Base-by-base conservation (phyloP, 2,329 filamentous ascomycete species). In the Paraphaeosphaeria minitans region DNA sequence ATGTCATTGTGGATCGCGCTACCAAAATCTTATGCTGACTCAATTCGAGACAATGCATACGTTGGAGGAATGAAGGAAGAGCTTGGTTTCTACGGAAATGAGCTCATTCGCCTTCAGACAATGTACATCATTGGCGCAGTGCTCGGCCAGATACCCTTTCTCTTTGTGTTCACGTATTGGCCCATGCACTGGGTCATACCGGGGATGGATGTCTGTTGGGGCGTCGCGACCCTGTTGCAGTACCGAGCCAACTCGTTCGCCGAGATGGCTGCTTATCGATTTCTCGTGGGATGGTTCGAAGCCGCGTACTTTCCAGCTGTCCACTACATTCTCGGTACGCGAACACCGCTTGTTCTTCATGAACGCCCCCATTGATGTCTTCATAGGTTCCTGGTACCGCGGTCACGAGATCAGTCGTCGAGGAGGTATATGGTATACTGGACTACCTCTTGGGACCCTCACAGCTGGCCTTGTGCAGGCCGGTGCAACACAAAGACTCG, bases 171-270 rank as follows among this genome's bases (percentile, higher is more conserved):
- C 58, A 72, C 68, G 0, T 64, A 66, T 7, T 50, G 74, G 10
- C 69, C 82, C 0, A 82, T 86, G 71, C 78, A 80, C 55, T 85
- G 79, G 71, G 63, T 83, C 0, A 78, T 85, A 6, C 84, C 84
- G 0, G 75, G 78, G 9, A 75, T 85, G 60, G 83, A 86, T 57
- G 62, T 86, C 1, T 68, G 75, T 1, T 87, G 85, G 85, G 84
- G 83, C 0, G 69, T 86, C 16, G 84, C 87, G 59, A 87, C 84
- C 0, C 75, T 87, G 9, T 72, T 86, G 3, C 83, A 86, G 57
- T 85, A 81, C 55, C 80, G 83, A 5, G 80, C 80, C 0, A 73
- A 77, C 2, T 75, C 78, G 1, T 85, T 79, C 60, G 77, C 79
- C 0, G 84, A 86, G 53, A 57, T 85, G 9, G 80, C 80, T 47